Percentiles rank a stretch among this genome's conserved stretches.
Conservation (phyloP, 768 basidiomycete genomes). For the Cubamyces sp. region DNA sequence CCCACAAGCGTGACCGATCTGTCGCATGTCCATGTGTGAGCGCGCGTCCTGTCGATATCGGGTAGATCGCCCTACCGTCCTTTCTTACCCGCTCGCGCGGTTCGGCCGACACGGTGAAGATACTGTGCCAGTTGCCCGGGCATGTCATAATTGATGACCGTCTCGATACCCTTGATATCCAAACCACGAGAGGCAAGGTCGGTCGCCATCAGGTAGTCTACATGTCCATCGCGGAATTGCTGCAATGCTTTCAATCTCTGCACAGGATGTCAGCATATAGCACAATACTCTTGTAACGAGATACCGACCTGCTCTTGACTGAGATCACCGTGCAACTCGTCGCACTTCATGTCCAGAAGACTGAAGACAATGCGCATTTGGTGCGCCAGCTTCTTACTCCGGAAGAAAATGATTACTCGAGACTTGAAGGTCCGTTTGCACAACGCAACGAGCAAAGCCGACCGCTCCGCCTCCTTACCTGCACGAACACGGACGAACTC, state of each 20-base stretch:
- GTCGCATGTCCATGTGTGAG: slow-evolving; percentile 3
- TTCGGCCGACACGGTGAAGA: slow-evolving; percentile 95
- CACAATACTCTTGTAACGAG: slow-evolving; percentile 23
- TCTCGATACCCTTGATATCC: slow-evolving; percentile 97
- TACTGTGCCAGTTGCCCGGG: slow-evolving; percentile 91
- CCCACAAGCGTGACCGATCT: slow-evolving; percentile 96
- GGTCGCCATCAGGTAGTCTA: slow-evolving; percentile 95
- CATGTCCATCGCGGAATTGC: slow-evolving; percentile 82
- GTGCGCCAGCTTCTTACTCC: slow-evolving; percentile 97
- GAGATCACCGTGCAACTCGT: slow-evolving; percentile 93
- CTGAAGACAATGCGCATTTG: slow-evolving; percentile 95
- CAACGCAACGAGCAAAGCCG: slow-evolving; percentile 75
- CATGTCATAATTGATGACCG: slow-evolving; percentile 99
- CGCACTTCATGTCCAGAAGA: slow-evolving; percentile 84
- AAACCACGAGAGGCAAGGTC: slow-evolving; percentile 95
- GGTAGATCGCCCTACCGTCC: slow-evolving; percentile 67
- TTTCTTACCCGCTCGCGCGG: slow-evolving; percentile 90
- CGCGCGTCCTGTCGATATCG: not conserved
- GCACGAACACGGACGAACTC: slow-evolving; percentile 94
- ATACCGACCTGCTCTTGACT: slow-evolving; percentile 87
- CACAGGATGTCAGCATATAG: slow-evolving; percentile 8
- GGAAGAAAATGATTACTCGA: slow-evolving; percentile 88
- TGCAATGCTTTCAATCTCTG: slow-evolving; percentile 88
- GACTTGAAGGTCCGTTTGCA: slow-evolving; percentile 88
- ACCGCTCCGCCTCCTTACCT: slow-evolving; percentile 75